Evolutionary conservation across 345 rosid species (phyloP).

Genomic region (Brassica cretica): DNA sequence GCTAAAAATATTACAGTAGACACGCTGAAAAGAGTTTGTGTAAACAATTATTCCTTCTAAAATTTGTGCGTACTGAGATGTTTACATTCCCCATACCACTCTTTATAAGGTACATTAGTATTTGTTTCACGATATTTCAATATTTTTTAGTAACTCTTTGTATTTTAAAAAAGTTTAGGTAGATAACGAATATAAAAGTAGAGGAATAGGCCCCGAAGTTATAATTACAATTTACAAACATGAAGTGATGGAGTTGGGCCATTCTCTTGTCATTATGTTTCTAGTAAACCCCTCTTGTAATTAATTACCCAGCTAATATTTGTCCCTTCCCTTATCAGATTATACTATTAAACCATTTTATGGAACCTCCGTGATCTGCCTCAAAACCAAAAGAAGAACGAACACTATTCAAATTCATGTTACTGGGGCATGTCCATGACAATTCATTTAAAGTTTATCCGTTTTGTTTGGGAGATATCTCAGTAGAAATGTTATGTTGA

Average conservation of each 20-base stretch:
- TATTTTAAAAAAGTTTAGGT: not conserved
- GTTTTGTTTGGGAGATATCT: not conserved
- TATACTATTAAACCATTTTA: not conserved
- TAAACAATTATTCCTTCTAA: not conserved
- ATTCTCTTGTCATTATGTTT: constrained; percentile 29
- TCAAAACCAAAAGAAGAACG: not conserved
- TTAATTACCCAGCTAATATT: constrained; percentile 9
- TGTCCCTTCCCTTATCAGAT: constrained; percentile 8
- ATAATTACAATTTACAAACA: not conserved
- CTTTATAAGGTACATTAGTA: not conserved
- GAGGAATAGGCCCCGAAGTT: constrained; percentile 19
- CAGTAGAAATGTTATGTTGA: not conserved
- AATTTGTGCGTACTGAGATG: constrained; percentile 14
- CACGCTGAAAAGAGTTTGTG: constrained; percentile 11
- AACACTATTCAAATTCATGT: not conserved
- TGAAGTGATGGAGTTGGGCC: constrained; percentile 36
- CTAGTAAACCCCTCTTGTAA: constrained; percentile 25
- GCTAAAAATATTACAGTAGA: constrained; percentile 21
- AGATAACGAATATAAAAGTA: constrained; percentile 10
- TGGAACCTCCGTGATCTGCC: not conserved
- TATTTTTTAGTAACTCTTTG: not conserved
- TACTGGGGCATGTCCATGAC: not conserved
- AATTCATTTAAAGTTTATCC: not conserved
- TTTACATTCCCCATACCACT: constrained; percentile 28
- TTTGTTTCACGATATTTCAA: constrained; percentile 5